phyloP scores from a whole-genome alignment of 225 moss, liverwort and hornwort species.

The Physcomitrium patens region DNA sequence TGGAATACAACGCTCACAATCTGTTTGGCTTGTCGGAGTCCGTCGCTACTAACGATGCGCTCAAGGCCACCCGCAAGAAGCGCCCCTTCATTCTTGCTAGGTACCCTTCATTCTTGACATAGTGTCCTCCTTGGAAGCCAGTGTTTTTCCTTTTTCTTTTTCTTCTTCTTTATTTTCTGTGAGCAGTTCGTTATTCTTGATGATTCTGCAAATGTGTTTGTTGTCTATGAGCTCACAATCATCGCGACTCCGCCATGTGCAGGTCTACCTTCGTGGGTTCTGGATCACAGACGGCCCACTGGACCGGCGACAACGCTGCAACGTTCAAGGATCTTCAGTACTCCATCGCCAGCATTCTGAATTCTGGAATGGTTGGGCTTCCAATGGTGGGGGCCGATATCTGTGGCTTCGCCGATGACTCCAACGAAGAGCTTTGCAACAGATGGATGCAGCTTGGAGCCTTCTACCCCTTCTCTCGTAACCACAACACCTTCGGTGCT shows the following conservation, averaged over 20 bases:
- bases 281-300: constrained; percentile 83
- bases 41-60: constrained; percentile 65
- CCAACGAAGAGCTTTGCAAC: constrained; percentile 76
- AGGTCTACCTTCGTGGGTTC: constrained; percentile 91
- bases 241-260: neutral
- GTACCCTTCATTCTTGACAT: constrained; percentile 1
- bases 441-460: constrained; percentile 89
- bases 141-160: no score
- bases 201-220: neutral
- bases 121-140: no score
- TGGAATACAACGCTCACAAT: constrained; percentile 84
- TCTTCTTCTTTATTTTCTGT: no score
- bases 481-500: constrained; percentile 49
- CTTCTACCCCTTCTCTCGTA: constrained; percentile 84
- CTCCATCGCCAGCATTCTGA: constrained; percentile 68
- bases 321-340: constrained; percentile 76
- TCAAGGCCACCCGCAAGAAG: constrained; percentile 49
- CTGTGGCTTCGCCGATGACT: constrained; percentile 70
- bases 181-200: neutral
- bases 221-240: neutral
- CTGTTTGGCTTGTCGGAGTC: constrained; percentile 79
- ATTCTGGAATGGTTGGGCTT: constrained; percentile 71
- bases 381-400: constrained; percentile 95
- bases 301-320: constrained; percentile 97
- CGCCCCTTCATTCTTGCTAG: constrained; percentile 80